These are phyloP conservation scores for Ogataea neopini DNA, from an alignment of 805 yeast genomes.

Conservation along the genomic window DNA sequence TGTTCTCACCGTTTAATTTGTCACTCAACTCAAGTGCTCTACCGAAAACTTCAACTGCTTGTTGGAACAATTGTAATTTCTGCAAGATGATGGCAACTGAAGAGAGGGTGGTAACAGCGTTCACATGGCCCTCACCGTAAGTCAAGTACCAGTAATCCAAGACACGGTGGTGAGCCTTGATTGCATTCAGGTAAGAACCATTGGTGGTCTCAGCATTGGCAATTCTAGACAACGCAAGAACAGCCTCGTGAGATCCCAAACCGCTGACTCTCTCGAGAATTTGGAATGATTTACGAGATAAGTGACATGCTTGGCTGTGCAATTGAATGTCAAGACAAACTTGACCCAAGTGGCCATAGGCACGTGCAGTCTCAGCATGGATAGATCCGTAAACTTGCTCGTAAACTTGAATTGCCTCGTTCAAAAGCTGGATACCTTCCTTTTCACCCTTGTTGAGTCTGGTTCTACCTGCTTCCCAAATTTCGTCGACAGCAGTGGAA, in stretches of 20 bases:
- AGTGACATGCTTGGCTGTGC: slow-evolving; percentile 57
- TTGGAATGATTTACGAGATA: slow-evolving; percentile 66
- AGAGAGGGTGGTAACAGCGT: slow-evolving; percentile 60
- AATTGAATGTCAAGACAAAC: slow-evolving; percentile 61
- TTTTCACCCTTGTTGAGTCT: slow-evolving; percentile 41
- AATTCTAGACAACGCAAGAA: slow-evolving; percentile 70
- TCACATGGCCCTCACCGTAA: slow-evolving; percentile 70
- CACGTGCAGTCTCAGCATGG: slow-evolving; percentile 75
- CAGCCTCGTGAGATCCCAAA: slow-evolving; percentile 73
- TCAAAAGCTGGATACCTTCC: slow-evolving; percentile 62
- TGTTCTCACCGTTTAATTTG: slow-evolving; percentile 53
- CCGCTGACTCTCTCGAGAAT: slow-evolving; percentile 83
- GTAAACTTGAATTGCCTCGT: slow-evolving; percentile 68
- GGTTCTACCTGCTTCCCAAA: slow-evolving; percentile 60
- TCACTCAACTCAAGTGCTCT: slow-evolving; percentile 54
- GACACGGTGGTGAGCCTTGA: slow-evolving; percentile 62
- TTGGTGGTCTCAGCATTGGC: slow-evolving; percentile 69
- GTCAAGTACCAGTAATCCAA: slow-evolving; percentile 56
- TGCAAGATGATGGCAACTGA: slow-evolving; percentile 63
- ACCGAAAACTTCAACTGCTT: slow-evolving; percentile 54
- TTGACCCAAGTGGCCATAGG: slow-evolving; percentile 65
- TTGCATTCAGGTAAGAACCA: slow-evolving; percentile 58
- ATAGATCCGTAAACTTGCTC: slow-evolving; percentile 85
- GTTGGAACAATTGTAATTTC: slow-evolving; percentile 45
- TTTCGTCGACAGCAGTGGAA: slow-evolving; percentile 71